A percentile compares a stretch with the other conserved stretches of the same genome.
Evolutionary conservation across 2,329 filamentous ascomycete genomes (phyloP).

Genomic region (Penicillium sp.): DNA sequence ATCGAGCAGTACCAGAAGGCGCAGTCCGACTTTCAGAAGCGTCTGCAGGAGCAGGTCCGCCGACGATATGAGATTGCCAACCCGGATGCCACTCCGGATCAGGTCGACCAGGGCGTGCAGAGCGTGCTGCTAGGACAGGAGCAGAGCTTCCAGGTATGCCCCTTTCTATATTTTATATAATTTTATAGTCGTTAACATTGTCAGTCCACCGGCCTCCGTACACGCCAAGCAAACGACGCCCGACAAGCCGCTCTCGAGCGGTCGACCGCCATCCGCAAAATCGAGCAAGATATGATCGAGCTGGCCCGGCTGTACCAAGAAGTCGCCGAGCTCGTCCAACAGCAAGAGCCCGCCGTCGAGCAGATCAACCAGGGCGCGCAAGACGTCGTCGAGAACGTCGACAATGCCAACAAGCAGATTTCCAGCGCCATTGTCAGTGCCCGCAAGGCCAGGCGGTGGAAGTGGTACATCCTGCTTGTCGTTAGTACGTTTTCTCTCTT

Average conservation of each 20-base stretch:
- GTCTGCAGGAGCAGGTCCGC: conserved; percentile 76
- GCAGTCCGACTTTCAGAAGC: conserved; percentile 75
- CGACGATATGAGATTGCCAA: conserved; percentile 87
- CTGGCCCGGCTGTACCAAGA: conserved; percentile 84
- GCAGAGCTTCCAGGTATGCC: conserved; percentile 80
- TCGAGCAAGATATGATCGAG: conserved; percentile 84
- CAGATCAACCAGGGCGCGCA: conserved; percentile 85
- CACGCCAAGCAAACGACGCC: conserved; percentile 75
- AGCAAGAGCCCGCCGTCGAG: conserved; percentile 76
- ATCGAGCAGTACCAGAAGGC: conserved; percentile 78
- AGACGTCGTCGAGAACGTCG: conserved; percentile 77
- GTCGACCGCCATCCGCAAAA: conserved; percentile 84
- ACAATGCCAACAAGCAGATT: conserved; percentile 81
- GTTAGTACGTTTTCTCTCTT: conserved; percentile 46
- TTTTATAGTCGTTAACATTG: neutral
- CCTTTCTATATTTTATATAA: neutral
- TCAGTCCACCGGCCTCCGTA: conserved; percentile 41
- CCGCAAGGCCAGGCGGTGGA: conserved; percentile 78
- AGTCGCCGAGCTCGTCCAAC: conserved; percentile 76
- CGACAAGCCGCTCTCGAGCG: conserved; percentile 74
- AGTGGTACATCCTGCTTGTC: conserved; percentile 89
- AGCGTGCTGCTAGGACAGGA: conserved; percentile 59
- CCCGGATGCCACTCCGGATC: conserved; percentile 72
- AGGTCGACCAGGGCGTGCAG: conserved; percentile 74
- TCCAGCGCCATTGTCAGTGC: conserved; percentile 78